Conservation (phyloP, 108 stramenopile genomes). For the Parietichytrium sp. region DNA sequence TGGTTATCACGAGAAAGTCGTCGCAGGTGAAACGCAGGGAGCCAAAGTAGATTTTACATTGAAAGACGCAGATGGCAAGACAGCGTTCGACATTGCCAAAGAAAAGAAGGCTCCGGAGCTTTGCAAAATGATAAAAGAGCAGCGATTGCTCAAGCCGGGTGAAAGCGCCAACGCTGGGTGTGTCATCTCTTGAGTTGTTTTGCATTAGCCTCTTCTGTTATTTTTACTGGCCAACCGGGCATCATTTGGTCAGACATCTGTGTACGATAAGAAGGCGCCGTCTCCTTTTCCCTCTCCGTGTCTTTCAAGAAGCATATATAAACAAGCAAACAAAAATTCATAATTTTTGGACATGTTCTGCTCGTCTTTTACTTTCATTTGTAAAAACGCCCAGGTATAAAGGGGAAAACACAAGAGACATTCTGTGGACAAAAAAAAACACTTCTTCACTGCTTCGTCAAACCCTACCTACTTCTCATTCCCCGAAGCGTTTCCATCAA, state of each 20-base stretch:
- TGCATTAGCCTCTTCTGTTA: background rate
- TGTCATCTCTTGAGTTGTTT: conserved; percentile 41
- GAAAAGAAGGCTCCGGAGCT: conserved; percentile 45
- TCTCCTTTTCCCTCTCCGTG: too few species aligned
- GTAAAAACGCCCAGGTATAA: too few species aligned
- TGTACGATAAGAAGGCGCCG: too few species aligned
- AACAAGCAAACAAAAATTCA: too few species aligned
- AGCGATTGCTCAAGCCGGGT: conserved; percentile 47
- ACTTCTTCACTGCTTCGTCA: too few species aligned
- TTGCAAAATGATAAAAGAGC: conserved; percentile 48
- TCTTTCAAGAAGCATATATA: too few species aligned
- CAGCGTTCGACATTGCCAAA: conserved; percentile 42
- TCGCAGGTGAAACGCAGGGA: conserved; percentile 39
- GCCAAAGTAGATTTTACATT: background rate
- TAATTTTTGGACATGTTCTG: too few species aligned
- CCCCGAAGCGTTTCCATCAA: background rate
- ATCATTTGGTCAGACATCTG: background rate
- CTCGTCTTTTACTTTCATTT: too few species aligned
- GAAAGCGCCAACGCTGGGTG: conserved; percentile 41
- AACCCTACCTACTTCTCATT: too few species aligned
- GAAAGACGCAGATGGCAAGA: conserved; percentile 47
- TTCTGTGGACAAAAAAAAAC: too few species aligned
- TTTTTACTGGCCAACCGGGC: background rate
- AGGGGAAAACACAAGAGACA: too few species aligned
- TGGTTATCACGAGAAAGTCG: conserved; percentile 32